Evolutionary conservation across 1,139 yeast species (phyloP), one percentile per base, ranked within the genome.

Genomic region (Chernovozyma sophiae-reginae): DNA sequence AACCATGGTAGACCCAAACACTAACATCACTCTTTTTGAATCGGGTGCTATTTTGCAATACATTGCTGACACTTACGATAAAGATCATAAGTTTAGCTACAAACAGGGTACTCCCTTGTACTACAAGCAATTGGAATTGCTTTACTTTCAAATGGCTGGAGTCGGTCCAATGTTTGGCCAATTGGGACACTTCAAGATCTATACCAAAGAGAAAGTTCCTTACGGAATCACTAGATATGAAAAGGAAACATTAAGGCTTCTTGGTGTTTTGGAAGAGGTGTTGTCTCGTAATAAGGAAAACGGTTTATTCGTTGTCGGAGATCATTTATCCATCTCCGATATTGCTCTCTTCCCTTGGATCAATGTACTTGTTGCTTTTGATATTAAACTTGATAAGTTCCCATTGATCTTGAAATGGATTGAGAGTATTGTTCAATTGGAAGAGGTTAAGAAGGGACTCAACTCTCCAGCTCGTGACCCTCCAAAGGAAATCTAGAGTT

Each of bases 101-200:
- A 62, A 61, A 6, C 47, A 47, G 16, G 77, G 75, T 3, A 57
- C 78, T 15, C 58, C 53, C 23, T 59, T 66, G 33, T 77, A 76
- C 55, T 77, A 70, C 55, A 71, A 68, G 44, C 67, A 70, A 47
- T 49, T 73, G 42, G 79, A 77, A 42, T 66, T 79, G 68, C 44
- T 72, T 14, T 62, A 67, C 36, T 79, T 76, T 62, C 82, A 76
- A 52, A 68, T 74, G 56, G 75, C 80, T 0, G 81, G 81, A 5
- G 58, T 74, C 34, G 80, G 82, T 18, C 83, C 85, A 39, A 73
- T 74, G 69, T 77, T 71, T 45, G 83, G 84, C 10, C 82, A 78
- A 49, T 76, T 74, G 26, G 56, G 58, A 43, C 79, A 73, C 51
- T 79, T 77, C 51, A 36, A 39, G 4, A 28, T 49, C 3, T 67